A percentile compares a stretch with the other conserved stretches of the same genome.
phyloP scores from a whole-genome alignment of 2,329 filamentous ascomycete species.

The Chrysosporium queenslandicum region DNA sequence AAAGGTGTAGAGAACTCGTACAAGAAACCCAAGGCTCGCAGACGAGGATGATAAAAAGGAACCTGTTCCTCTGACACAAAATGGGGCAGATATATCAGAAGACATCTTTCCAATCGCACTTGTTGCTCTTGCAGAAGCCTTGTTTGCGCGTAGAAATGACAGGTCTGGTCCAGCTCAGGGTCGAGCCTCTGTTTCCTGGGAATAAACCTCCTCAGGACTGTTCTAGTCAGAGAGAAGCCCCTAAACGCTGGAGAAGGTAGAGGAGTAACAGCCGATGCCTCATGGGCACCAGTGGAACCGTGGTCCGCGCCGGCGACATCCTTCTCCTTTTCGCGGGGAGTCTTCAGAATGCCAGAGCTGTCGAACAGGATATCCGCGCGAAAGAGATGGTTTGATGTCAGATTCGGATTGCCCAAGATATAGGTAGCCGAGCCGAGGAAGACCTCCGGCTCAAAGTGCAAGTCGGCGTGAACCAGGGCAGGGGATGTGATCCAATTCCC shows the following conservation, averaged over 20 bases:
- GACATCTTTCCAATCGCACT: slow-evolving; percentile 30
- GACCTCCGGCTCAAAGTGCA: slow-evolving; percentile 24
- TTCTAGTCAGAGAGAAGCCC: slow-evolving; percentile 44
- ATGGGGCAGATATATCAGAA: slow-evolving; percentile 74
- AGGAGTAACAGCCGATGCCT: slow-evolving; percentile 13
- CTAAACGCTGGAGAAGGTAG: slow-evolving; percentile 21
- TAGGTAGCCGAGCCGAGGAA: slow-evolving; percentile 43
- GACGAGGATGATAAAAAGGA: slow-evolving; percentile 80
- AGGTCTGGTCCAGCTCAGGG: slow-evolving; percentile 67
- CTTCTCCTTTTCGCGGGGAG: slow-evolving; percentile 26
- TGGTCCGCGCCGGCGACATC: slow-evolving; percentile 13
- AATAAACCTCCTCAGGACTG: slow-evolving; percentile 65
- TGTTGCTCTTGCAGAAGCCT: slow-evolving; percentile 20
- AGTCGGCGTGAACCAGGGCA: slow-evolving; percentile 22
- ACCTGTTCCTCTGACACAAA: slow-evolving; percentile 50
- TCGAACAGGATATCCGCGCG: slow-evolving; percentile 52
- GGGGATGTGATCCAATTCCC: slow-evolving; percentile 28
- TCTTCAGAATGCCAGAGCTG: slow-evolving; percentile 34
- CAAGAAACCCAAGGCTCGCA: slow-evolving; percentile 63
- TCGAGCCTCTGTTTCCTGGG: slow-evolving; percentile 74
- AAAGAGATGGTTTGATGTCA: slow-evolving; percentile 50
- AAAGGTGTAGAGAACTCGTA: slow-evolving; percentile 42
- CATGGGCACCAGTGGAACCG: slow-evolving; percentile 1
- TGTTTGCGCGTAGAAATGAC: slow-evolving; percentile 51
- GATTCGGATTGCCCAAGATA: slow-evolving; percentile 45